A percentile compares a stretch with the other conserved stretches of the same genome.
Conservation (phyloP, 2,329 filamentous ascomycete genomes). For the Periglandula ipomoeae region DNA sequence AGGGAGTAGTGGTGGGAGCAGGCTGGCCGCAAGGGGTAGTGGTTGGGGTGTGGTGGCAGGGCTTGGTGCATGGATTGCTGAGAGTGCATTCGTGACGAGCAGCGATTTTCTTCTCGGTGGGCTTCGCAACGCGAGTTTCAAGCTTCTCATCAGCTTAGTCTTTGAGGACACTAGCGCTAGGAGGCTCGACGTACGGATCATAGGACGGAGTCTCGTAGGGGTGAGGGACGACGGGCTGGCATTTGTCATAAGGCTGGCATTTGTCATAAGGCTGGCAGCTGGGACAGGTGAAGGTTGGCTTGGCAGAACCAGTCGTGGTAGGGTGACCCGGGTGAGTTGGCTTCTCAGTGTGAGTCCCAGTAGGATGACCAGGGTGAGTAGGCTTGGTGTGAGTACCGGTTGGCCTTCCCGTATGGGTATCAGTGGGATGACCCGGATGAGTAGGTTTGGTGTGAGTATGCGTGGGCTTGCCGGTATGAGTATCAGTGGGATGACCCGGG, state of each 20-base stretch:
- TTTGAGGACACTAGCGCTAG: too few species aligned
- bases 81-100: background rate
- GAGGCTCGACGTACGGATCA: too few species aligned
- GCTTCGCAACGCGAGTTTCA: background rate
- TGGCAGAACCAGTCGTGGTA: too few species aligned
- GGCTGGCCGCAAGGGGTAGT: background rate
- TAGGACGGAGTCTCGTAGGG: too few species aligned
- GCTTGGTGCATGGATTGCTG: background rate
- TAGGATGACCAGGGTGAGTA: background rate
- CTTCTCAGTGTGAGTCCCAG: background rate
- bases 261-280: too few species aligned
- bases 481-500: too few species aligned
- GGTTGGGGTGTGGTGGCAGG: background rate
- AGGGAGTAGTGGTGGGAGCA: background rate
- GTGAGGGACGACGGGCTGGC: too few species aligned
- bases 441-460: too few species aligned
- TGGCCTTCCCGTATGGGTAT: background rate
- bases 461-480: background rate
- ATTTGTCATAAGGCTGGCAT: too few species aligned
- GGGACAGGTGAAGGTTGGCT: too few species aligned
- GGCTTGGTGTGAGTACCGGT: background rate
- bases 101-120: background rate
- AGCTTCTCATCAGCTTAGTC: too few species aligned
- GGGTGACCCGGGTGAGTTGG: too few species aligned
- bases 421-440: background rate